These are phyloP conservation scores for Trametes pubescens DNA, from an alignment of 1,284 basidiomycete species.

Conservation along the genomic window DNA sequence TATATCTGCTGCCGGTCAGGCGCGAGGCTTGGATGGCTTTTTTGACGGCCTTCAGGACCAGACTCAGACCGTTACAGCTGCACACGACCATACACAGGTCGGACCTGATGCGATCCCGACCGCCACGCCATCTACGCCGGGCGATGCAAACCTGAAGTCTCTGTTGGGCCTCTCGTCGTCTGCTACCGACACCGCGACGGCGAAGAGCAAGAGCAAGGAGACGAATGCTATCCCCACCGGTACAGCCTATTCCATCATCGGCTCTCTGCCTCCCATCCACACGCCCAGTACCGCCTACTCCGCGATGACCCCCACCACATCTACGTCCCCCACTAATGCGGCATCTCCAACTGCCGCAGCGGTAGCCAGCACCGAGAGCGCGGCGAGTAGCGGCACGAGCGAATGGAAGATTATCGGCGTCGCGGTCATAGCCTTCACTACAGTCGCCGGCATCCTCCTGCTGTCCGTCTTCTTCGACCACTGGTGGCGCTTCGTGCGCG, in stretches of 20 bases:
- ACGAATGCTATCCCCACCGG: slow-evolving; percentile 11
- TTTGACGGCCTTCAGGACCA: slow-evolving; percentile 20
- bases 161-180: slow-evolving; percentile 4
- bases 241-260: slow-evolving; percentile 30
- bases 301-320: neutral
- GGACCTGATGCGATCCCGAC: neutral
- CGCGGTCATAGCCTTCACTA: slow-evolving; percentile 63
- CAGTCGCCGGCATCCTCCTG: slow-evolving; percentile 60
- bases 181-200: neutral
- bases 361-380: neutral
- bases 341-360: neutral
- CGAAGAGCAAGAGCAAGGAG: slow-evolving; percentile 18
- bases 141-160: neutral
- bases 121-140: neutral
- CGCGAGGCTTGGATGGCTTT: slow-evolving; percentile 23
- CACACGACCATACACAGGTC: slow-evolving; percentile 3
- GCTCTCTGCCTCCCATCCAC: slow-evolving; percentile 15
- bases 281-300: slow-evolving; percentile 8
- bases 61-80: slow-evolving; percentile 1
- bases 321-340: neutral
- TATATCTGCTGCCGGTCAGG: neutral
- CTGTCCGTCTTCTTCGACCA: slow-evolving; percentile 70
- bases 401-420: slow-evolving; percentile 76
- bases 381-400: slow-evolving; percentile 29
- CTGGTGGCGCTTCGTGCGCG: slow-evolving; percentile 65